phyloP scores from a whole-genome alignment of 2,329 filamentous ascomycete species.

The Botrytis aclada region DNA sequence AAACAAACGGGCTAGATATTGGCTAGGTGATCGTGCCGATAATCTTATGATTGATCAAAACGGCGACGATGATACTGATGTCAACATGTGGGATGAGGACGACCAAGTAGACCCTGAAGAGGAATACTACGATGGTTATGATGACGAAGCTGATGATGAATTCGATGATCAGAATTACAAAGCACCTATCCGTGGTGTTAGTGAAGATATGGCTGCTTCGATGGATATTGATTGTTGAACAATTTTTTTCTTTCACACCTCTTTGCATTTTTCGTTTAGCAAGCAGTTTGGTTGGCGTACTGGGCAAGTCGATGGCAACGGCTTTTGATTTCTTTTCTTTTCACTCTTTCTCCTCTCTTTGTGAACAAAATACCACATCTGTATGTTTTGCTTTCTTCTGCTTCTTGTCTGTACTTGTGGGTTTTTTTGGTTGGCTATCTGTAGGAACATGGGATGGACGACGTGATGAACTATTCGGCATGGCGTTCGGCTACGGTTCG shows the following conservation, averaged over 20 bases:
- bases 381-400: slow-evolving; percentile 4
- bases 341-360: neutral
- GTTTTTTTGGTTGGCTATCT: slow-evolving; percentile 10
- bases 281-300: slow-evolving; percentile 12
- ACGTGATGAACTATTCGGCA: slow-evolving; percentile 13
- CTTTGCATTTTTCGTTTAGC: neutral
- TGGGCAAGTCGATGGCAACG: slow-evolving; percentile 22
- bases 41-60: slow-evolving; percentile 43
- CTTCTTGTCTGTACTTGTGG: slow-evolving; percentile 22
- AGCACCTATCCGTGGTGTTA: slow-evolving; percentile 53
- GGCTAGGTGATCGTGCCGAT: slow-evolving; percentile 68
- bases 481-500: slow-evolving; percentile 19
- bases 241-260: slow-evolving; percentile 10
- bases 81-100: slow-evolving; percentile 41
- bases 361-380: slow-evolving; percentile 1
- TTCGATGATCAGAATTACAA: slow-evolving; percentile 43
- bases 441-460: slow-evolving; percentile 20
- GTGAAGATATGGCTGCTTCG: slow-evolving; percentile 59
- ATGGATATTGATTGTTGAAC: slow-evolving; percentile 55
- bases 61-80: slow-evolving; percentile 41
- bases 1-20: slow-evolving; percentile 81
- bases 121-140: slow-evolving; percentile 42
- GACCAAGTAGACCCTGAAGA: slow-evolving; percentile 46
- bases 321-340: slow-evolving; percentile 4
- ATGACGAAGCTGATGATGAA: slow-evolving; percentile 38